phyloP scores from a whole-genome alignment of 192 early-diverging fungal genomes.

The Coemansia sp. region DNA sequence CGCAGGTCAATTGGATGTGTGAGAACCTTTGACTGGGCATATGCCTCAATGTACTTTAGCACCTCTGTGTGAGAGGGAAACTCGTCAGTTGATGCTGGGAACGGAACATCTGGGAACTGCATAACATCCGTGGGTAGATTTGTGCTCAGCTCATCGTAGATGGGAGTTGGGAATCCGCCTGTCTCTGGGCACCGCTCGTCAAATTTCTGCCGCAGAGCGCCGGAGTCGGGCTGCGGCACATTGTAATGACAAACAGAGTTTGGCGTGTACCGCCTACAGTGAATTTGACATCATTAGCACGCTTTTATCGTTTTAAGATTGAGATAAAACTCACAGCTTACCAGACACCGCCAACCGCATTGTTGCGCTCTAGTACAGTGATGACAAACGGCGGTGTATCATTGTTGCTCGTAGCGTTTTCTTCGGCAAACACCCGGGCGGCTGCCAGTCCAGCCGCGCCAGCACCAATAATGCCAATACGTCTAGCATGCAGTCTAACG shows the following conservation, averaged over 20 bases:
- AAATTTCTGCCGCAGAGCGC: background rate
- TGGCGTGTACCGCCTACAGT: constrained; percentile 52
- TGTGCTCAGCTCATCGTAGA: constrained; percentile 52
- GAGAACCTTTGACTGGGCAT: constrained; percentile 22
- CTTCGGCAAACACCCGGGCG: constrained; percentile 26
- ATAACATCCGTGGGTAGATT: constrained; percentile 59
- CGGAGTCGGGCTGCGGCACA: constrained; percentile 20
- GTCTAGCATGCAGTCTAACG: constrained; percentile 9
- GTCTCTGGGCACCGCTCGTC: constrained; percentile 17
- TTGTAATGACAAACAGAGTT: constrained; percentile 31
- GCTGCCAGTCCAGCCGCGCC: constrained; percentile 37
- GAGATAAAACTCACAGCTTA: constrained; percentile 14
- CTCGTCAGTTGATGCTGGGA: constrained; percentile 25
- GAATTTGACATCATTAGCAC: too few relatives aligned
- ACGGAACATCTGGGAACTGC: constrained; percentile 51
- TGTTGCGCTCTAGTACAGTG: constrained; percentile 54
- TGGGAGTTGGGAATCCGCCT: constrained; percentile 33
- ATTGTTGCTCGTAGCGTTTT: background rate
- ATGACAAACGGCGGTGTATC: constrained; percentile 12
- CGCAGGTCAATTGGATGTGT: constrained; percentile 15
- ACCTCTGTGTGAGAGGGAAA: constrained; percentile 52
- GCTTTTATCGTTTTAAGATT: too few relatives aligned
- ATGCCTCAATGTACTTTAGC: constrained; percentile 36
- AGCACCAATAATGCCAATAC: constrained; percentile 33
- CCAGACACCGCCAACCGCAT: constrained; percentile 56